Evolutionary conservation across 768 basidiomycete species (phyloP), one percentile per base, ranked within the genome.

Genomic region (Russula earlei): DNA sequence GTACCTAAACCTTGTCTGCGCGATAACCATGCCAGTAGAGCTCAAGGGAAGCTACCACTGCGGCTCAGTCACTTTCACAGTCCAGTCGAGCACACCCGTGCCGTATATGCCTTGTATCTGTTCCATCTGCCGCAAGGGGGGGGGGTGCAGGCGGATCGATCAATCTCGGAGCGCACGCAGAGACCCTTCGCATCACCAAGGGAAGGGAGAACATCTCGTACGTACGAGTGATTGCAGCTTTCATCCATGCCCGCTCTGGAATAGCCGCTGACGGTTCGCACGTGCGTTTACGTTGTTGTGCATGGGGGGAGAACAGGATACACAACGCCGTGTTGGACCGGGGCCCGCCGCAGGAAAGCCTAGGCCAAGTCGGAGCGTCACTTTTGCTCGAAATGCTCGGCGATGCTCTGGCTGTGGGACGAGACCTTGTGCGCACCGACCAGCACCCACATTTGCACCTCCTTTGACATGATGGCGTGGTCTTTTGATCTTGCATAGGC

Each of bases 341-440:
- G 38, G 83, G 74, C 52, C 81, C 81, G 0, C 69, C 73, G 0
- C 29, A 77, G 6, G 72, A 84, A 63, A 63, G 50, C 22, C 69
- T n/a, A 73, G 20, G 77, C 77, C 0, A 67, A 72, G 0, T 84
- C n/a, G n/a, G n/a, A n/a, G n/a, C n/a, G n/a, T n/a, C n/a, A n/a
- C n/a, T n/a, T n/a, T n/a, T n/a, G n/a, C n/a, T n/a, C n/a, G n/a
- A n/a, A n/a, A n/a, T n/a, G n/a, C n/a, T n/a, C n/a, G n/a, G n/a
- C n/a, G n/a, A 84, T 85, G 84, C 68, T 85, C 8, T 85, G 84
- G 84, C 62, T 81, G 25, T 85, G 78, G 54, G 80, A 84, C n/a
- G n/a, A n/a, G n/a, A n/a, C n/a, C n/a, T n/a, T n/a, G n/a, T n/a
- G n/a, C n/a, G n/a, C n/a, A n/a, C 51, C 63, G 71, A 46, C 36